These are phyloP conservation scores for Porphyra umbilicalis DNA, from an alignment of 31 red algal species.

Conservation along the genomic window DNA sequence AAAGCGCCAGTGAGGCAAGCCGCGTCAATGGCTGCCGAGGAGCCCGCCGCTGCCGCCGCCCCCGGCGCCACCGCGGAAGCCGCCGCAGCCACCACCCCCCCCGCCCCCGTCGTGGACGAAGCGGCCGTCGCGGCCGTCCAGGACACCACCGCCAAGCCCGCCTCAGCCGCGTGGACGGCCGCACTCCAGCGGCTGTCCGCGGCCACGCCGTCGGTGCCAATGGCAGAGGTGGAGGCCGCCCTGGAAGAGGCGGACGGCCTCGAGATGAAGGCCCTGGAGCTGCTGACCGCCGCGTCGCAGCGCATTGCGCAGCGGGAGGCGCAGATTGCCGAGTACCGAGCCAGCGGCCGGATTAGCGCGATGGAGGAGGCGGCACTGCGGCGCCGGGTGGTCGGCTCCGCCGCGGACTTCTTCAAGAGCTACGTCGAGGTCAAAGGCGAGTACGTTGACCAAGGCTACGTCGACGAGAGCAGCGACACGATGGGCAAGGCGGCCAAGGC, in stretches of 20 bases:
- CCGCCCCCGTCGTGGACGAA: constrained; percentile 38
- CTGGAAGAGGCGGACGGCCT: constrained; percentile 37
- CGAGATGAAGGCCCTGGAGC: constrained; percentile 27
- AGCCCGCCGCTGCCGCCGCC: not conserved
- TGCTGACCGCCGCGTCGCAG: constrained; percentile 19
- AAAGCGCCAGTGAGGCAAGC: not conserved
- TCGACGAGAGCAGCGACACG: constrained; percentile 40
- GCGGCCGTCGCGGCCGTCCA: not conserved
- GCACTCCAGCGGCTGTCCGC: constrained; percentile 36
- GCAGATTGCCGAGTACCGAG: constrained; percentile 34
- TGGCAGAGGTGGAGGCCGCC: constrained; percentile 19
- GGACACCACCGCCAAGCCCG: not conserved
- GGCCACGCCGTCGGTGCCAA: constrained; percentile 6
- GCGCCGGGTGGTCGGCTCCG: constrained; percentile 48
- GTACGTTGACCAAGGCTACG: constrained; percentile 53
- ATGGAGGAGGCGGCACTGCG: constrained; percentile 58
- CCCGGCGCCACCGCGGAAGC: not conserved
- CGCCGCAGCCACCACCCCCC: not conserved
- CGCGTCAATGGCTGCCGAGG: not conserved
- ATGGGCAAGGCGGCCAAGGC: constrained; percentile 48
- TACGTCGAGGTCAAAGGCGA: constrained; percentile 55
- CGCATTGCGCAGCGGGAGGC: constrained; percentile 26
- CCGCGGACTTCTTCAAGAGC: constrained; percentile 66
- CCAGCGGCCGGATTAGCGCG: constrained; percentile 42
- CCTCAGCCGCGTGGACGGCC: constrained; percentile 39